phyloP scores from a whole-genome alignment of 1,284 basidiomycete genomes.

The Ustilago vetiveriae region DNA sequence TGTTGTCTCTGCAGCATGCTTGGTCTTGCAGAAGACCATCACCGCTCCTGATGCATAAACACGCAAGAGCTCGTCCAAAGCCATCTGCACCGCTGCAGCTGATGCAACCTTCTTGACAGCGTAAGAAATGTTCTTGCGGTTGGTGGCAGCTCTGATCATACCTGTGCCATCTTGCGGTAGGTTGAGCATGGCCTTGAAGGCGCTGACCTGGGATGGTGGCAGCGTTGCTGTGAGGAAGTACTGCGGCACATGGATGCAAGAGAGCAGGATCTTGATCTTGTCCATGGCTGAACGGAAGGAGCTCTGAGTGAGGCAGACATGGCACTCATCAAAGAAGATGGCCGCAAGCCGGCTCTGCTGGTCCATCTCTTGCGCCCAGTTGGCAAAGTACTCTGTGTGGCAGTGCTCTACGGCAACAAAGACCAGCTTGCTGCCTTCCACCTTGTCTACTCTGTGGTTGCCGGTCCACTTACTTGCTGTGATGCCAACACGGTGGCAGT shows the following conservation, averaged over 20 bases:
- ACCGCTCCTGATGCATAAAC: background rate
- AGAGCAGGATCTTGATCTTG: too few species aligned
- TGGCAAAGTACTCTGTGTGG: background rate
- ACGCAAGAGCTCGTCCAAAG: background rate
- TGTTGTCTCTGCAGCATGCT: background rate
- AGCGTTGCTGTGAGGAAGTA: slow-evolving; percentile 6
- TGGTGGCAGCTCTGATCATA: slow-evolving; percentile 1
- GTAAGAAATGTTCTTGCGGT: slow-evolving; percentile 4
- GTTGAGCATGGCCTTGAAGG: background rate
- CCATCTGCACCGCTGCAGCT: background rate
- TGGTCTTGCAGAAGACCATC: background rate
- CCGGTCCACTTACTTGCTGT: background rate
- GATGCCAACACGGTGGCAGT: background rate
- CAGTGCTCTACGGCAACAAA: slow-evolving; percentile 2
- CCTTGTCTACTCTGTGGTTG: background rate
- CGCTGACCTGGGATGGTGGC: background rate
- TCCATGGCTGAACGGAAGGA: too few species aligned
- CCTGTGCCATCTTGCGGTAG: slow-evolving; percentile 7
- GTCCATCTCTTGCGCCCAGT: background rate
- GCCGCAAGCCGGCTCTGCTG: slow-evolving; percentile 5
- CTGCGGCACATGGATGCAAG: background rate
- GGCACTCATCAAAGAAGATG: slow-evolving; percentile 12
- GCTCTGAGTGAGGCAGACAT: background rate
- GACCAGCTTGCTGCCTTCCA: background rate
- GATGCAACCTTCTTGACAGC: background rate